Conservation (phyloP, 2,329 filamentous ascomycete species). For the Mycosphaerella sp. region DNA sequence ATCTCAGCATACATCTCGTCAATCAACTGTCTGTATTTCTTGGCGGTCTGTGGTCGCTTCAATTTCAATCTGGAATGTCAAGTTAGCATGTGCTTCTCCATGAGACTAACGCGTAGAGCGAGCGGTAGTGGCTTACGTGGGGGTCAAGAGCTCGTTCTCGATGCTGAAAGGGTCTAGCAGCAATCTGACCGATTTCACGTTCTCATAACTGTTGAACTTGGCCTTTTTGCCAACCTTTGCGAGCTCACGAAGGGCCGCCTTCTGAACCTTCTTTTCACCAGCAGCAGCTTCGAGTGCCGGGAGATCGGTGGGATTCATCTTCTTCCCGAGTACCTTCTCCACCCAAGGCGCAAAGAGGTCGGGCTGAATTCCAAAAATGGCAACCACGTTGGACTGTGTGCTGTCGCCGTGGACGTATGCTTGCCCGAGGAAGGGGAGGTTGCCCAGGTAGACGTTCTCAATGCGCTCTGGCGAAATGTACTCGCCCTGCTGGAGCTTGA, state of each 20-base stretch:
- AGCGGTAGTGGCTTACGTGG: conserved; percentile 62
- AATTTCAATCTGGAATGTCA: conserved; percentile 54
- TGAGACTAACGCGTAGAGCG: too few relatives aligned
- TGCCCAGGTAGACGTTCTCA: conserved; percentile 87
- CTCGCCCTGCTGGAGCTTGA: conserved; percentile 95
- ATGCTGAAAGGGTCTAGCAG: conserved; percentile 86
- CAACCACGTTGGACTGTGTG: conserved; percentile 73
- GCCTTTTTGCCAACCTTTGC: conserved; percentile 71
- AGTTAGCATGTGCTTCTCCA: background rate
- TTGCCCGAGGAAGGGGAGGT: conserved; percentile 67
- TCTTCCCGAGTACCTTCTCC: conserved; percentile 61
- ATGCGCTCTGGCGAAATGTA: conserved; percentile 97
- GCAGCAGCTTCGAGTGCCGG: conserved; percentile 61
- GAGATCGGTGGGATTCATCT: conserved; percentile 58
- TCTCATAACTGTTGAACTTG: conserved; percentile 90
- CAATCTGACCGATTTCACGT: conserved; percentile 65
- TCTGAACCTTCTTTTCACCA: conserved; percentile 62
- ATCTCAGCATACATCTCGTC: conserved; percentile 57
- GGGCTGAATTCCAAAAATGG: conserved; percentile 80
- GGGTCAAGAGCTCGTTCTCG: conserved; percentile 83
- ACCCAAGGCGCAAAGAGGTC: conserved; percentile 76
- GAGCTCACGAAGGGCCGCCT: conserved; percentile 70
- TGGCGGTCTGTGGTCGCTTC: conserved; percentile 62
- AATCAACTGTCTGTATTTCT: conserved; percentile 52
- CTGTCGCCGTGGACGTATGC: conserved; percentile 90